These are phyloP conservation scores for Eucalyptus pumila DNA, from an alignment of 345 rosid species.

Conservation along the genomic window DNA sequence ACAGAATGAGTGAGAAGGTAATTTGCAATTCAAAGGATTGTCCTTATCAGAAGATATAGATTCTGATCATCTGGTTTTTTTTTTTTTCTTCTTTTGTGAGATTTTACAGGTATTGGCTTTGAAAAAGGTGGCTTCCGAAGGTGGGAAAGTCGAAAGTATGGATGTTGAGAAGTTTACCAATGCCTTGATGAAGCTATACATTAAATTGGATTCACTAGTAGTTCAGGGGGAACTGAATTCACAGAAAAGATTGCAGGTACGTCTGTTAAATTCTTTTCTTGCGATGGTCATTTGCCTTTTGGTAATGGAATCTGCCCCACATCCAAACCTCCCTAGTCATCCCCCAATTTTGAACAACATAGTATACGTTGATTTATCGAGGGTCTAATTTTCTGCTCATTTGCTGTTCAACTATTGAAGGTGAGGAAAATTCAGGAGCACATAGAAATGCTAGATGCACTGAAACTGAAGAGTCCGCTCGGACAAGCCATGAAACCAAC, in stretches of 20 bases:
- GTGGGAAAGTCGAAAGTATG: constrained; percentile 17
- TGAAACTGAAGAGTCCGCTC: constrained; percentile 12
- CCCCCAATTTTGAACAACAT: neutral
- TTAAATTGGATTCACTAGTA: constrained; percentile 34
- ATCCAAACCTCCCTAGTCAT: neutral
- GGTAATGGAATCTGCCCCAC: neutral
- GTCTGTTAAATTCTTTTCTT: neutral
- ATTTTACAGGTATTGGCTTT: constrained; percentile 18
- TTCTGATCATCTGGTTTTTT: neutral
- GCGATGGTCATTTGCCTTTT: neutral
- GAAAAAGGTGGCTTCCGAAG: constrained; percentile 15
- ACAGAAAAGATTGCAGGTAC: constrained; percentile 41
- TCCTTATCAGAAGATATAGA: neutral
- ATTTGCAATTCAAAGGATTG: neutral
- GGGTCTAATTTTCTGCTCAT: neutral
- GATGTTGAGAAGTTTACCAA: constrained; percentile 25
- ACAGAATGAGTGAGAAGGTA: constrained; percentile 26
- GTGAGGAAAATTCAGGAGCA: constrained; percentile 33
- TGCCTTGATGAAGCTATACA: constrained; percentile 27
- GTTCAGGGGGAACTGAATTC: constrained; percentile 38
- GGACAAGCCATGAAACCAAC: neutral
- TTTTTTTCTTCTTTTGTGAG: neutral
- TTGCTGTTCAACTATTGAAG: neutral
- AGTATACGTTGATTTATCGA: neutral
- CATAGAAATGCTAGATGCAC: constrained; percentile 31